phyloP scores from a whole-genome alignment of 441 rosid genomes.

The Brassica balearica region DNA sequence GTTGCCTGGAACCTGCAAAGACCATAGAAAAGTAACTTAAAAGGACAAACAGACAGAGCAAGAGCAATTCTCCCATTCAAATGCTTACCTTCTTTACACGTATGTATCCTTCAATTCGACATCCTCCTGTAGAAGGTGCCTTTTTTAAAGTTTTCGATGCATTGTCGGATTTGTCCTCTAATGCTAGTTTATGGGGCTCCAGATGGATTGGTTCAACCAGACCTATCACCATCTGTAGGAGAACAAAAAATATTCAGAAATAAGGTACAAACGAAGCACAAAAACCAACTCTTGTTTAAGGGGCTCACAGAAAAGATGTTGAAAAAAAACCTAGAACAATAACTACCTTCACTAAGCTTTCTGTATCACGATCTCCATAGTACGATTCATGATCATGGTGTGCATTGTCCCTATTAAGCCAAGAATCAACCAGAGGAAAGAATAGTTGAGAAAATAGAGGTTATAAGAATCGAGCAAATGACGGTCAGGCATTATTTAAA shows the following conservation, averaged over 20 bases:
- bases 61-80: constrained; percentile 5
- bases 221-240: constrained; percentile 70
- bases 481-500: constrained; percentile 14
- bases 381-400: constrained; percentile 98
- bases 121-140: constrained; percentile 86
- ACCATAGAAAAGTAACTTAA: neutral
- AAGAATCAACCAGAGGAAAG: neutral
- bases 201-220: constrained; percentile 69
- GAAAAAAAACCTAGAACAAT: constrained; percentile 30
- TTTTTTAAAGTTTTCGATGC: constrained; percentile 49
- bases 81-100: constrained; percentile 89
- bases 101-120: constrained; percentile 96
- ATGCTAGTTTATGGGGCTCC: constrained; percentile 61
- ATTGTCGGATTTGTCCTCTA: constrained; percentile 53
- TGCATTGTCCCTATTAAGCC: constrained; percentile 69
- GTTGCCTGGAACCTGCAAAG: constrained; percentile 92
- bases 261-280: no score
- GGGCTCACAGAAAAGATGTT: neutral
- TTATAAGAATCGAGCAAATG: constrained; percentile 11
- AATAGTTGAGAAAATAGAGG: neutral
- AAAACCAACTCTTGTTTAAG: no score
- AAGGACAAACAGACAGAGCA: constrained; percentile 1
- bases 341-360: constrained; percentile 83
- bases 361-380: constrained; percentile 98
- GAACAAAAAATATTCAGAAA: neutral